phyloP scores from a whole-genome alignment of 352 stramenopile genomes.

The Globisporangium rhizosaccharum region DNA sequence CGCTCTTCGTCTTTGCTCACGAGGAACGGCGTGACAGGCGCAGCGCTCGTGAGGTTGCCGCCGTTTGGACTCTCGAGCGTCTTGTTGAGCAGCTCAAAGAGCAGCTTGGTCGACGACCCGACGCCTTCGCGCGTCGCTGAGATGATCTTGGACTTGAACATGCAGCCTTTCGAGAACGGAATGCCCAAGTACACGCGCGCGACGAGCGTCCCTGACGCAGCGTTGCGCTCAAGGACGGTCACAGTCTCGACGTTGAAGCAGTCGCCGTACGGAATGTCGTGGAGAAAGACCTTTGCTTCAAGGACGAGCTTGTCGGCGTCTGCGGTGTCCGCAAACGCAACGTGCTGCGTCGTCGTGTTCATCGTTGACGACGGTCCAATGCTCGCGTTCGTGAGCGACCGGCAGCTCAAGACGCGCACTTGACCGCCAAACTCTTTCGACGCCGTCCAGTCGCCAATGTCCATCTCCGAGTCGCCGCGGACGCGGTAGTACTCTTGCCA shows the following conservation, averaged over 20 bases:
- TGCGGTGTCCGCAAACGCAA: slow-evolving; percentile 34
- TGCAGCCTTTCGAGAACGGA: slow-evolving; percentile 84
- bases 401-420: slow-evolving; percentile 56
- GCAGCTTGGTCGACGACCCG: slow-evolving; percentile 40
- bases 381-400: slow-evolving; percentile 72
- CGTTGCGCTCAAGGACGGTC: slow-evolving; percentile 40
- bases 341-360: slow-evolving; percentile 71
- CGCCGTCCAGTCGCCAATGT: slow-evolving; percentile 53
- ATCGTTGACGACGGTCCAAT: slow-evolving; percentile 83
- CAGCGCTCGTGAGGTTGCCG: slow-evolving; percentile 13
- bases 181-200: slow-evolving; percentile 69
- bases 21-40: slow-evolving; percentile 49
- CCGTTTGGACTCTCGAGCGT: slow-evolving; percentile 20
- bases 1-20: slow-evolving; percentile 64
- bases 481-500: slow-evolving; percentile 65
- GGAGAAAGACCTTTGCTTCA: slow-evolving; percentile 57
- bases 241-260: slow-evolving; percentile 81
- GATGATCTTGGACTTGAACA: slow-evolving; percentile 90
- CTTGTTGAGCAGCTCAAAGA: slow-evolving; percentile 62
- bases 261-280: slow-evolving; percentile 85
- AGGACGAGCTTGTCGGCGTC: slow-evolving; percentile 48
- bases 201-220: slow-evolving; percentile 34
- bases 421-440: slow-evolving; percentile 69
- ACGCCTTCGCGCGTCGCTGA: slow-evolving; percentile 65
- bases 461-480: slow-evolving; percentile 69